Evolutionary conservation across 2,329 filamentous ascomycete genomes (phyloP), one percentile per base, ranked within the genome.

Genomic region (Cordyceps fumosorosea): DNA sequence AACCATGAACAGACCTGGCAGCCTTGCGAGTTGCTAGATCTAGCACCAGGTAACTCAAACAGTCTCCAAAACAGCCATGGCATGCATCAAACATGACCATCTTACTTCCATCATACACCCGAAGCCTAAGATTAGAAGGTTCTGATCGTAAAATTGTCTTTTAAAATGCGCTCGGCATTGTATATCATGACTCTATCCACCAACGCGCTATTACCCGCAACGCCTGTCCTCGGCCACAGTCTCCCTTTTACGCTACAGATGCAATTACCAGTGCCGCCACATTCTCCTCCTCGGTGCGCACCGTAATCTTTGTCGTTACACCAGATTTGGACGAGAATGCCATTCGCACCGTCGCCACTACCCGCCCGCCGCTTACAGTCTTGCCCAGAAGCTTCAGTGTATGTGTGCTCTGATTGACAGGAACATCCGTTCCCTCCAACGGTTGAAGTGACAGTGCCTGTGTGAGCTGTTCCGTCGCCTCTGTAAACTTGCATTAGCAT

Each of bases 381-480:
- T 97, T 98, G 73, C 95, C 95, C 74, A 97, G 89, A 42, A 99
- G 81, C 79, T 96, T 98, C 73, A 99, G 87, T 4, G 92, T 93
- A 76, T 99, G 95, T 65, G 93, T 97, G 64, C 88, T 93, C 71
- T 89, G 89, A 72, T 88, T 96, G 68, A 96, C 81, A 0, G 91
- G 89, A 45, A 99, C 88, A 67, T 99, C 95, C 37, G 90, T 96
- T 68, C 93, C 95, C 69, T 99, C 95, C 52, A 99, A 84, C 14
- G 95, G 91, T 75, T 98, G 95, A 70, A 99, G 81, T 37, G 91
- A 96, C 29, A 99, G 83, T 1, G 89, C 84, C 75, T 92, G 90
- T 71, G 90, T 84, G 64, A 99, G 84, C 78, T 95, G 87, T 75
- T 98, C 93, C 52, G 93, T 96, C 26, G 95, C 95, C 77, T 98